Base-by-base conservation (phyloP, 2,329 filamentous ascomycete species). In the Fusarium transvaalense region DNA sequence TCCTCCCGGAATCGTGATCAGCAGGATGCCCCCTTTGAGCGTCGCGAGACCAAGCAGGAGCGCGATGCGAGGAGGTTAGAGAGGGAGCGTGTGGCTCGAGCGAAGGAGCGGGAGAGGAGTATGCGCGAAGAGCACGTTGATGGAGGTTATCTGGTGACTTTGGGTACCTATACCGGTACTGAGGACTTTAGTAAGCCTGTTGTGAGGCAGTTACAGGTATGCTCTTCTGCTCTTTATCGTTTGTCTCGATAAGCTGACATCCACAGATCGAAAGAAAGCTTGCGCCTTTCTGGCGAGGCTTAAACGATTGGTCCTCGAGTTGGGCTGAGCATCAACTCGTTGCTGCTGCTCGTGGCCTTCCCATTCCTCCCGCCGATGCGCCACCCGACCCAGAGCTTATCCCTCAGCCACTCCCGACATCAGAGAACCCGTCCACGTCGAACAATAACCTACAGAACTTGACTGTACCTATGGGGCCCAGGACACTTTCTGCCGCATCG, bases 271-370 rank as follows among this genome's bases (percentile, higher is more conserved):
- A 99, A 80, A 88, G 96, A 71, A 90, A 92, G 66, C 81, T 99
- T 65, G 96, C 96, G 41, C 96, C 96, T 0, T 99, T 99, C 78
- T 99, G 95, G 94, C 91, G 91, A 76, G 96, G 96, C 7, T 83
- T 99, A 6, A 91, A 97, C 68, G 94, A 98, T 78, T 93, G 96
- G 78, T 91, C 90, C 17, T 88, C 92, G 23, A 92, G 88, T 53
- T 99, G 96, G 96, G 92, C 93, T 14, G 96, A 99, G 76, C 90
- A 96, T 79, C 96, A 99, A 79, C 88, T 99, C n/a, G 89, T 97
- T 73, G 94, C 95, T 59, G 94, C 93, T 25, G 96, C 91, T 50
- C 89, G 93, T 75, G 94, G 93, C 21, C 86, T 97, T 57, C 88
- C 92, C 5, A 89, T 98, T 51, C 96, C 96, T 14, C 87, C 92